Conservation (phyloP, 2,329 filamentous ascomycete genomes). For the Drechslerella stenobrocha region DNA sequence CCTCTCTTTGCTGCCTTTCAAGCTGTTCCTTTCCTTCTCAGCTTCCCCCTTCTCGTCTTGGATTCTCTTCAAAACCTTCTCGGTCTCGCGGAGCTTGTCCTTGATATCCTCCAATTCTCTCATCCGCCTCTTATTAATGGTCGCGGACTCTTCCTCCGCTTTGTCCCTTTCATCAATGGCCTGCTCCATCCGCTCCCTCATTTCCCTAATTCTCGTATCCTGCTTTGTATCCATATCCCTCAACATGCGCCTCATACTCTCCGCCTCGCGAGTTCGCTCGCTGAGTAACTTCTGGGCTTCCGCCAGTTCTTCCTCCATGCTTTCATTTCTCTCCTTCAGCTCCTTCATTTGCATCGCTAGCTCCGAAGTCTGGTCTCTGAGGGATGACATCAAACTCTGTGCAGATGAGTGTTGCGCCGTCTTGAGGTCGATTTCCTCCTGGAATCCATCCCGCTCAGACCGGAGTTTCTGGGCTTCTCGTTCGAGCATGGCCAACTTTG, state of each 20-base stretch:
- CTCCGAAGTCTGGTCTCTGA: slow-evolving; percentile 90
- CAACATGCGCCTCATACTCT: slow-evolving; percentile 89
- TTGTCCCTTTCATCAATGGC: slow-evolving; percentile 93
- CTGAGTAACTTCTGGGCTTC: slow-evolving; percentile 84
- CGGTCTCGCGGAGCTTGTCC: slow-evolving; percentile 75
- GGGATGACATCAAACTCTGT: slow-evolving; percentile 77
- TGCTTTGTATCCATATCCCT: slow-evolving; percentile 82
- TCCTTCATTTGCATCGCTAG: slow-evolving; percentile 90
- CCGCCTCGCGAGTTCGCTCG: slow-evolving; percentile 86
- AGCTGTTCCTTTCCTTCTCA: slow-evolving; percentile 72
- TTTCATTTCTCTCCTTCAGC: slow-evolving; percentile 76
- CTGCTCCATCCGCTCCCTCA: slow-evolving; percentile 82
- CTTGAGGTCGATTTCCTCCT: slow-evolving; percentile 82
- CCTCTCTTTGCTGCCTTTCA: slow-evolving; percentile 73
- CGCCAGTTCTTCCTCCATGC: slow-evolving; percentile 84
- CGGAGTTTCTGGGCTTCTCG: slow-evolving; percentile 70
- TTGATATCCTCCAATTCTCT: slow-evolving; percentile 87
- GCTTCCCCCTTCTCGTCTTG: slow-evolving; percentile 77
- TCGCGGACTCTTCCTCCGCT: slow-evolving; percentile 85
- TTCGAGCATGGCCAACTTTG: slow-evolving; percentile 69
- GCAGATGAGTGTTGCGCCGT: slow-evolving; percentile 81
- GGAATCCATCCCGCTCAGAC: slow-evolving; percentile 68
- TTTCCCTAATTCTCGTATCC: slow-evolving; percentile 80
- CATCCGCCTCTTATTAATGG: slow-evolving; percentile 72
- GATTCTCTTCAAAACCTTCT: slow-evolving; percentile 72